phyloP scores from a whole-genome alignment of 1,284 basidiomycete genomes.

The Tilletia indica region DNA sequence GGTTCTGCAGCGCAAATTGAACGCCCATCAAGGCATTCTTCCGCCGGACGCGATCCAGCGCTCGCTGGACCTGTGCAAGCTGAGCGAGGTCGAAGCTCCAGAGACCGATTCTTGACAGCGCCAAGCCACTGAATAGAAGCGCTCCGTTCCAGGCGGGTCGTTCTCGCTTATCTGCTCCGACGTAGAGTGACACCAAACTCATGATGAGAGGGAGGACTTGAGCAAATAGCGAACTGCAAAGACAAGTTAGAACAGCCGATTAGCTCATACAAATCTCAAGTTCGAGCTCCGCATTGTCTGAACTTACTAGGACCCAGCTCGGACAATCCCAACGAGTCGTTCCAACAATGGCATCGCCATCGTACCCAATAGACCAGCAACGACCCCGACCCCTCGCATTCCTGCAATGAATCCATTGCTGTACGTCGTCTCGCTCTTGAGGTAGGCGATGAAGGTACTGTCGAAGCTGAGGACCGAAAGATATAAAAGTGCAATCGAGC shows the following conservation, averaged over 20 bases:
- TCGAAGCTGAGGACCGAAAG: conserved; percentile 59
- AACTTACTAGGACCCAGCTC: conserved; percentile 57
- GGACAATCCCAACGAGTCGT: conserved; percentile 59
- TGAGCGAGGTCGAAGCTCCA: conserved; percentile 64
- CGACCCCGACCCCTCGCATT: conserved; percentile 62
- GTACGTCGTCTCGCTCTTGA: conserved; percentile 46
- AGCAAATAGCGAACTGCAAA: conserved; percentile 23
- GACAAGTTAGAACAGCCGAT: not conserved
- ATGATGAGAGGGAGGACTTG: conserved; percentile 37
- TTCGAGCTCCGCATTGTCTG: not conserved
- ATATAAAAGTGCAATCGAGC: conserved; percentile 63
- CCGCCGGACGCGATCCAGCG: conserved; percentile 31
- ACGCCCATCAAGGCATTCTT: conserved; percentile 40
- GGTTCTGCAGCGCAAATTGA: conserved; percentile 41
- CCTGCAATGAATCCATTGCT: conserved; percentile 63
- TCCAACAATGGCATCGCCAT: conserved; percentile 59
- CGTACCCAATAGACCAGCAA: conserved; percentile 61
- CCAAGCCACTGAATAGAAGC: conserved; percentile 58
- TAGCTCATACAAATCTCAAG: not conserved
- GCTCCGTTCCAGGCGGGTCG: conserved; percentile 40
- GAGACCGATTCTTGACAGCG: conserved; percentile 61
- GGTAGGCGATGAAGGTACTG: conserved; percentile 44
- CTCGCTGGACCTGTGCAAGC: conserved; percentile 57
- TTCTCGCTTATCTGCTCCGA: conserved; percentile 28
- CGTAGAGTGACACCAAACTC: conserved; percentile 32